phyloP scores from a whole-genome alignment of 345 rosid species.

The Camelina laxa region DNA sequence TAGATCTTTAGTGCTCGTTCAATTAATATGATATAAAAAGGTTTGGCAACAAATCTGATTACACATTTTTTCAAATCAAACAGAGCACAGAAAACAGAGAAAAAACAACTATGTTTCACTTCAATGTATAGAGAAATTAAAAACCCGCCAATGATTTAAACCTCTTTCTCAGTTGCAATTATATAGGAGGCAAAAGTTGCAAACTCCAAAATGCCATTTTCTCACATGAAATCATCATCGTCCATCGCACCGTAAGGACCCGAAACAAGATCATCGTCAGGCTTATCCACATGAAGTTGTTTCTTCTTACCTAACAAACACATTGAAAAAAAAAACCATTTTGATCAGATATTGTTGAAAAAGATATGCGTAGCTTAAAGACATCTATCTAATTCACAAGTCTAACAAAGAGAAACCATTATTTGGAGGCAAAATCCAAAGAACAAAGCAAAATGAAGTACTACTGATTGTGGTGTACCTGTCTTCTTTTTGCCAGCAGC shows the following conservation, averaged over 20 bases:
- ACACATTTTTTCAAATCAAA: not conserved
- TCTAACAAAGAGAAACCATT: not conserved
- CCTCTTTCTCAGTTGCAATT: slow-evolving; percentile 26
- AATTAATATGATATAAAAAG: not conserved
- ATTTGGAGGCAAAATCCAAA: not conserved
- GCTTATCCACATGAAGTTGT: slow-evolving; percentile 72
- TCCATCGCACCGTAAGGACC: slow-evolving; percentile 55
- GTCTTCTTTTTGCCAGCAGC: slow-evolving; percentile 82
- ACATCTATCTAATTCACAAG: not conserved
- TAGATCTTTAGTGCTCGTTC: not conserved
- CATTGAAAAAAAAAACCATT: not conserved
- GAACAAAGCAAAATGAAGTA: not conserved
- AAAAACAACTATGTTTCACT: not conserved
- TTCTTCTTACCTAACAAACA: slow-evolving; percentile 72
- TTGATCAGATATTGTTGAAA: not conserved
- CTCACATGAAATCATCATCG: slow-evolving; percentile 78
- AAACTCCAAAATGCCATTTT: slow-evolving; percentile 9
- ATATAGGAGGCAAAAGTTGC: not conserved
- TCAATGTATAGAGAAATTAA: not conserved
- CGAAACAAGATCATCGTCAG: slow-evolving; percentile 64
- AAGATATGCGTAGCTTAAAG: not conserved
- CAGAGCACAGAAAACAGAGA: not conserved
- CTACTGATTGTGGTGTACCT: slow-evolving; percentile 50
- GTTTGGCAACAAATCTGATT: not conserved
- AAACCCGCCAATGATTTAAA: not conserved